Base-by-base conservation (phyloP, 1,139 yeast genomes). In the Dujonia santamariae region DNA sequence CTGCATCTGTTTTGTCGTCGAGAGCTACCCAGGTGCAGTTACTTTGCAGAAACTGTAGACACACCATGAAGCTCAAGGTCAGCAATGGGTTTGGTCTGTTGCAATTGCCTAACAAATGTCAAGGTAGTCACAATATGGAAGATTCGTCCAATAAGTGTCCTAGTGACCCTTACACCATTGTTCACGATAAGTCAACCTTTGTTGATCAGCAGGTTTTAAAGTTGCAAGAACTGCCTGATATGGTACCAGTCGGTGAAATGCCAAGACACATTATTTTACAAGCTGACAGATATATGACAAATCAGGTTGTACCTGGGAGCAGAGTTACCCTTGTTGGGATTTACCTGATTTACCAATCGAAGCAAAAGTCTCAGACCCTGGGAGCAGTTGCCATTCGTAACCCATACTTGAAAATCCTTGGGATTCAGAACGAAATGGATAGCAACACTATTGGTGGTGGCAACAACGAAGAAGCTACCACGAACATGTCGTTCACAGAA, bases 191-290 rank as follows among this genome's bases (percentile, higher is more conserved):
- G 53, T 88, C 97, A 1, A 69, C 77, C 13, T 94, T 90, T 55
- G 84, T 92, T 38, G 98, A 94, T 59, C 97, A 94, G 56, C 99
- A 94, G 59, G 80, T 85, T 18, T 72, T 94, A 51, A 94, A 94
- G 56, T 70, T 94, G 36, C 99, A 92, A 57, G 99, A 92, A 55
- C 75, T 95, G 12, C 97, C 98, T 11, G 98, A 92, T 56, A 85
- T 86, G 83, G 97, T 92, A 1, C 99, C 98, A 2, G 96, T 92
- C 15, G 98, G 99, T 43, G 99, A 92, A 64, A 84, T 92, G 90
- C 99, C 99, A 11, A 78, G 99, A 48, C 96, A 92, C 51, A 84
- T 94, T 34, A 59, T 87, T 41, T 69, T 94, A 46, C 86, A 94
- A 33, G 86, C 90, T 15, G 98, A 94, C 55, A 75, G 98, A 45